Base-by-base conservation (phyloP, 202 grass and related monocot species). In the Brachypodium distachyon region DNA sequence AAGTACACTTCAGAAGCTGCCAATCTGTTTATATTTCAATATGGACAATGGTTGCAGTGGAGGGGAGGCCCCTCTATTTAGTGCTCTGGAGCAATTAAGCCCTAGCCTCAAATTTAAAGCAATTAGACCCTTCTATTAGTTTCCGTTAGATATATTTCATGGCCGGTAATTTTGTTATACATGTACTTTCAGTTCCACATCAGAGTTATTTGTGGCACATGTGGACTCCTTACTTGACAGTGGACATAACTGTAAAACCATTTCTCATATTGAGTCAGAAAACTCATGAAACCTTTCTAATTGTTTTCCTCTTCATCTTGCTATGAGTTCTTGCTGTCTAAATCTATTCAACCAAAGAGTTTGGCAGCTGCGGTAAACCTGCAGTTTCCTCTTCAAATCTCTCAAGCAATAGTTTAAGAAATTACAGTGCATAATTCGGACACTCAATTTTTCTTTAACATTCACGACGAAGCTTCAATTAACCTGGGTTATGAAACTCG, bases 1-100 rank as follows among this genome's bases (percentile, higher is more conserved):
- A 92, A 94, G 57, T 38, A 46, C 5, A 43, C 51, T 74, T 77
- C 21, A 7, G 9, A 76, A 81, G 42, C 44, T 49, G 11, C 26
- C 59, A 4, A 22, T 61, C 31, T n/a, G 11, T 67, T 58, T 74
- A 47, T 53, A 44, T 64, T 74, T 57, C 1, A 52, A 37, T 23
- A 12, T 72, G 39, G 14, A 19, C 48, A 83, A 76, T 19, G 48
- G 14, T 23, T 83, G 62, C 31, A 32, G 32, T 28, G 43, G 43
- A 57, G 32, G 39, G 43, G 43, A 57, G 23, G 6, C 18, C 12
- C 18, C 44, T 74, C 22, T 67, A 26, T 49, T 66, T 60, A 51
- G 50, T 18, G 42, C 0, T 40, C 72, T 67, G 32, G 31, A 67
- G 51, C 9, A 60, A n/a, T 59, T 33, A 65, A 33, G 64, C 40